Evolutionary conservation across 1,284 basidiomycete species (phyloP).

Genomic region (Porogramme epimiltina): DNA sequence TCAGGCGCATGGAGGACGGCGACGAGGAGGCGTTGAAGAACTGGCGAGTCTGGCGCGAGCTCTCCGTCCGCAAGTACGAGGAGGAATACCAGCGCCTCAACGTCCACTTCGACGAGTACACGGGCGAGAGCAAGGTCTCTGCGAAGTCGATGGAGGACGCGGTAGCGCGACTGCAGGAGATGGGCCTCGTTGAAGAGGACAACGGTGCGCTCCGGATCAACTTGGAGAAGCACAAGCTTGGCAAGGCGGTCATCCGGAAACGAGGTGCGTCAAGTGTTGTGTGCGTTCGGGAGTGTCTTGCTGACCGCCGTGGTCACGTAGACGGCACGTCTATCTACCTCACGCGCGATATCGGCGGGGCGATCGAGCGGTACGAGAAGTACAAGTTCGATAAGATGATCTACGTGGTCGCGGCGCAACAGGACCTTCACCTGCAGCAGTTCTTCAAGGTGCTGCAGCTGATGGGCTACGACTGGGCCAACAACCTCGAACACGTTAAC

Average conservation of each 20-base stretch:
- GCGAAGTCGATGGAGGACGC: slow-evolving; percentile 80
- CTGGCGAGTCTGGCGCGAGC: slow-evolving; percentile 92
- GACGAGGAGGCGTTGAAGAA: slow-evolving; percentile 83
- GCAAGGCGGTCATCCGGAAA: slow-evolving; percentile 90
- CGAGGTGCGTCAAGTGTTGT: slow-evolving; percentile 52
- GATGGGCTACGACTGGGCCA: slow-evolving; percentile 89
- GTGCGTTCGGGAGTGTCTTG: background rate
- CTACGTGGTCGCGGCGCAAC: slow-evolving; percentile 94
- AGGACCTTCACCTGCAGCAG: slow-evolving; percentile 91
- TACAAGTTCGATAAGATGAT: slow-evolving; percentile 99
- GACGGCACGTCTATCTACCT: slow-evolving; percentile 98
- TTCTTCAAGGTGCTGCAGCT: slow-evolving; percentile 95
- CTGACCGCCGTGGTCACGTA: slow-evolving; percentile 30
- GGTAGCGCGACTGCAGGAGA: slow-evolving; percentile 59
- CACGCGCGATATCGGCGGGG: slow-evolving; percentile 96
- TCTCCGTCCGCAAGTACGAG: slow-evolving; percentile 91
- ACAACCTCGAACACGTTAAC: slow-evolving; percentile 85
- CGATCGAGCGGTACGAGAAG: slow-evolving; percentile 89
- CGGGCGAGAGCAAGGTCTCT: slow-evolving; percentile 89
- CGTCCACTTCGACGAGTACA: slow-evolving; percentile 92
- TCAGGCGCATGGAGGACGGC: slow-evolving; percentile 96
- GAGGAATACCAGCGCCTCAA: slow-evolving; percentile 83
- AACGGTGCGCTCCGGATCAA: slow-evolving; percentile 83
- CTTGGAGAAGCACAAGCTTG: slow-evolving; percentile 87
- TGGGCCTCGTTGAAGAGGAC: slow-evolving; percentile 54